These are phyloP conservation scores for Pythium insidiosum DNA, from an alignment of 352 stramenopile genomes.

Conservation along the genomic window DNA sequence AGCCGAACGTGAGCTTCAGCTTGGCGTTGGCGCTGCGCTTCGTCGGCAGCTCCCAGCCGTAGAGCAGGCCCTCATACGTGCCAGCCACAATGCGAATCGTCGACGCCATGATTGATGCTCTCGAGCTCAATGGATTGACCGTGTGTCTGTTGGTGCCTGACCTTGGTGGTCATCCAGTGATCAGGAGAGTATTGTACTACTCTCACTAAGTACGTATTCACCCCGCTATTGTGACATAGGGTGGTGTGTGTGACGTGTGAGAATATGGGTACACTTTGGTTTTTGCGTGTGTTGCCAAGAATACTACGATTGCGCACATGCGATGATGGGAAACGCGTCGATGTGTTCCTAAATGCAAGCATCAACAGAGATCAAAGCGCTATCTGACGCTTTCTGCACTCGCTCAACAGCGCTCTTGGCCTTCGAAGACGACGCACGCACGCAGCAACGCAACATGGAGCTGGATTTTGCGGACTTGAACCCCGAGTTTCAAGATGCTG, in stretches of 20 bases:
- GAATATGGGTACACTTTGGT: slow-evolving; percentile 16
- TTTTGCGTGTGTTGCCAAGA: no score
- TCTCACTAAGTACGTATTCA: slow-evolving; percentile 15
- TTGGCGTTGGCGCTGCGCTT: slow-evolving; percentile 14
- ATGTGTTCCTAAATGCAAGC: no score
- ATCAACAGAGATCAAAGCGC: no score
- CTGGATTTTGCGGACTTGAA: no score
- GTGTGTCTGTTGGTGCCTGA: slow-evolving; percentile 14
- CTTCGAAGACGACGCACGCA: not conserved
- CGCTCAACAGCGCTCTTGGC: no score
- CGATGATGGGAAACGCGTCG: no score
- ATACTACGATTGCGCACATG: no score
- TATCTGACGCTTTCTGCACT: no score
- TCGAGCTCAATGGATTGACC: not conserved
- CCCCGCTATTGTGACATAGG: no score
- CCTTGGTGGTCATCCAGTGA: slow-evolving; percentile 14
- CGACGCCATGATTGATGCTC: not conserved
- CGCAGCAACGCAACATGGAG: slow-evolving; percentile 20
- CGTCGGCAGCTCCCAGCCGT: slow-evolving; percentile 67
- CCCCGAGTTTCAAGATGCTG: slow-evolving; percentile 25
- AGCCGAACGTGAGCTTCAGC: slow-evolving; percentile 84
- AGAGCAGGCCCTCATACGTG: slow-evolving; percentile 83
- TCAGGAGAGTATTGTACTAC: slow-evolving; percentile 2
- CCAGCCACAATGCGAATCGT: slow-evolving; percentile 79
- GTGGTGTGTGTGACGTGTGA: not conserved